Base-by-base conservation (phyloP, 441 rosid species). In the Populus hybrid region DNA sequence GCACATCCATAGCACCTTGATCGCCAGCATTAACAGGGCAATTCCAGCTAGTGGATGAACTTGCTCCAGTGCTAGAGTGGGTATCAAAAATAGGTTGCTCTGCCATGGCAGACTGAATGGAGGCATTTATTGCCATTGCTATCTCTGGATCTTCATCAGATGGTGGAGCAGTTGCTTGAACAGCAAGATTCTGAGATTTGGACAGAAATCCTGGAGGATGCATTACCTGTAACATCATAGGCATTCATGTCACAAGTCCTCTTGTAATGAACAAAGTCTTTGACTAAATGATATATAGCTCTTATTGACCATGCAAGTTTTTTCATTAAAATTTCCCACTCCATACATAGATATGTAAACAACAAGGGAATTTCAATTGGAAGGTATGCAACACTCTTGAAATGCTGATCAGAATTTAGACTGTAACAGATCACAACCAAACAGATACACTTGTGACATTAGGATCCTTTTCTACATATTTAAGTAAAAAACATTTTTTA, bases 131-230 rank as follows among this genome's bases (percentile, higher is more conserved):
- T 75, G 95, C 97, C 93, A 88, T 87, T 74, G 90, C 89, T 76
- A 89, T 81, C 76, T 89, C 94, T 73, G 84, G 63, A 77, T 94
- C 98, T 80, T 88, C 94, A 26, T 83, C 71, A 50, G 86, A 76
- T 40, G 85, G 85, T 54, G 94, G 95, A 63, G 97, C 95, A 74
- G 97, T 89, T 74, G 94, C 95, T 76, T 82, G 86, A 81, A 61
- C 80, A 75, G 70, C 80, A 8, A 84, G 82, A 28, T 79, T 59
- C 74, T 77, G 84, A 24, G 84, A 71, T 28, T 81, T 80, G 46
- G 54, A 90, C 77, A 92, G 87, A 87, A 95, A 92, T 46, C 82
- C 85, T 26, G 93, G 98, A 79, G 91, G 98, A 76, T 84, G 92
- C 63, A 50, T 70, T 21, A 86, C 92, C 99, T 94, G 88, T 75